Conservation (phyloP, 345 rosid species). For the Noccaea caerulescens region DNA sequence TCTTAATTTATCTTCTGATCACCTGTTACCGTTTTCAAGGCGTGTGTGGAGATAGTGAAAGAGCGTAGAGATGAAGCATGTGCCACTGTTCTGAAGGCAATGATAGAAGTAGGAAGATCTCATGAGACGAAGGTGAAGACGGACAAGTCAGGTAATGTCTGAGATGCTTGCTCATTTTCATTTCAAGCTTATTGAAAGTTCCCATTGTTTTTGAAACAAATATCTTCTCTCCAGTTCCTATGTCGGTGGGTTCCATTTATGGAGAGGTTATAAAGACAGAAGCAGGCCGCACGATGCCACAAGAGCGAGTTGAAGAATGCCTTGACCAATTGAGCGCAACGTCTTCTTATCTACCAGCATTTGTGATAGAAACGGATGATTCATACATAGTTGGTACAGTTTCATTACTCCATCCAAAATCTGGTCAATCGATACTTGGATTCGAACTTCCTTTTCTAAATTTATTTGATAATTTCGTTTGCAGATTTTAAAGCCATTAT, state of each 20-base stretch:
- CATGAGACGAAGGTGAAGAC: constrained; percentile 75
- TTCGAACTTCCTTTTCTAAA: neutral
- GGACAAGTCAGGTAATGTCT: constrained; percentile 61
- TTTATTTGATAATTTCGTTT: constrained; percentile 18
- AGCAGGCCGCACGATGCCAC: constrained; percentile 71
- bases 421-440: neutral
- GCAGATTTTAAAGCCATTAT: constrained; percentile 74
- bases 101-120: constrained; percentile 74
- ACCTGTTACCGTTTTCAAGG: constrained; percentile 41
- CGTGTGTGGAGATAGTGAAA: constrained; percentile 71
- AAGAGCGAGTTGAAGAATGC: constrained; percentile 67
- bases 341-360: constrained; percentile 47
- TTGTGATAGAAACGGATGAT: constrained; percentile 50
- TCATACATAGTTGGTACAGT: constrained; percentile 62
- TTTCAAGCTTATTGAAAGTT: neutral
- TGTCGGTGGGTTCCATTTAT: constrained; percentile 67
- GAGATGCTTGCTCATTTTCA: constrained; percentile 24
- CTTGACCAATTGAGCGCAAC: constrained; percentile 59
- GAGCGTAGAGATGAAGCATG: constrained; percentile 68
- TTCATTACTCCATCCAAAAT: constrained; percentile 11
- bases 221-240: constrained; percentile 56
- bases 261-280: constrained; percentile 83
- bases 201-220: neutral
- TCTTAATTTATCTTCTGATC: neutral
- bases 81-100: constrained; percentile 71